Evolutionary conservation across 2,329 filamentous ascomycete species (phyloP).

Genomic region (Huntiella savannae): DNA sequence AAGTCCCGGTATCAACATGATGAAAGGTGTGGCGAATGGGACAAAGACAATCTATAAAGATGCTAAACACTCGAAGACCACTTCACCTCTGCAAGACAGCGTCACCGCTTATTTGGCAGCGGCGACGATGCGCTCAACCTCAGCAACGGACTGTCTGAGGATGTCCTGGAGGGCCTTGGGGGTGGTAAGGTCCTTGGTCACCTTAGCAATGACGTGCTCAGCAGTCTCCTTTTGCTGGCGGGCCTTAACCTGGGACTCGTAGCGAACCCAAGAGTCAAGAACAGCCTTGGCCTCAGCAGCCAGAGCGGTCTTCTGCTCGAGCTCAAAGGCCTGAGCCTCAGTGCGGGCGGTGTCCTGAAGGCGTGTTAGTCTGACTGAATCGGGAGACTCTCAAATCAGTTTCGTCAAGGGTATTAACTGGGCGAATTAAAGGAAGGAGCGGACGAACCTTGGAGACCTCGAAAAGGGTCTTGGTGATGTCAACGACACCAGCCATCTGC

Average conservation of each 20-base stretch:
- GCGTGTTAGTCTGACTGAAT: not conserved
- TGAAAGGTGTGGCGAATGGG: too few species aligned
- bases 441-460: slow-evolving; percentile 80
- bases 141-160: slow-evolving; percentile 83
- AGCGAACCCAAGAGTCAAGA: slow-evolving; percentile 95
- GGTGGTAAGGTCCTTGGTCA: slow-evolving; percentile 96
- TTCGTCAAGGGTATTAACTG: not conserved
- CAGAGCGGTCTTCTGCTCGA: slow-evolving; percentile 88
- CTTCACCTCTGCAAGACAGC: too few species aligned
- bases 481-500: slow-evolving; percentile 85
- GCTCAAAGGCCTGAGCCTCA: slow-evolving; percentile 88
- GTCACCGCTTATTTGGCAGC: slow-evolving; percentile 10
- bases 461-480: slow-evolving; percentile 92
- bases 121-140: slow-evolving; percentile 64
- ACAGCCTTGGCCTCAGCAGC: slow-evolving; percentile 86
- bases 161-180: slow-evolving; percentile 96
- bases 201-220: slow-evolving; percentile 84
- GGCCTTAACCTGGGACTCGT: slow-evolving; percentile 97
- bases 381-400: not conserved
- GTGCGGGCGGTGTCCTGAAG: slow-evolving; percentile 83
- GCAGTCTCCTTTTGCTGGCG: slow-evolving; percentile 95
- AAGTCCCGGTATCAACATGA: too few species aligned
- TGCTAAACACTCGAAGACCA: too few species aligned
- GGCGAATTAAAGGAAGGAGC: not conserved
- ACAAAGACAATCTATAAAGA: too few species aligned